Evolutionary conservation across 208 protist genomes (phyloP).

Genomic region (Acanthamoeba triangularis): DNA sequence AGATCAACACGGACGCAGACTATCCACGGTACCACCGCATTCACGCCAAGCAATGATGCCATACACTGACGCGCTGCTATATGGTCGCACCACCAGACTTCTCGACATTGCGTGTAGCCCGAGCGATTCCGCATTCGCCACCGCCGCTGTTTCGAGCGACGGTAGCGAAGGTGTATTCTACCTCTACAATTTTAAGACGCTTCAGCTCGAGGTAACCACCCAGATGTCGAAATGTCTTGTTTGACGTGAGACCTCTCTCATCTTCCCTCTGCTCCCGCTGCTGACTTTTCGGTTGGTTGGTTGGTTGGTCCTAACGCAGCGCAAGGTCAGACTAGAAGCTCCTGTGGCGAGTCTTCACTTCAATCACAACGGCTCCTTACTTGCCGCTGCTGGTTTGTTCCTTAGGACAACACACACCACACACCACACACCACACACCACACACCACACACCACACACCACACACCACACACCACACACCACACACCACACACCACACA

Average conservation of each 20-base stretch:
- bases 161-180: not conserved
- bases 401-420: too few relatives aligned
- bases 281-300: not conserved
- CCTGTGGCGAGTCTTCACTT: not conserved
- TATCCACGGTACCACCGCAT: not conserved
- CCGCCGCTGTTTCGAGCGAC: not conserved
- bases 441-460: too few relatives aligned
- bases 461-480: too few relatives aligned
- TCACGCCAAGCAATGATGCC: not conserved
- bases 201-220: constrained; percentile 38
- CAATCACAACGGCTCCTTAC: constrained; percentile 64
- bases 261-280: not conserved
- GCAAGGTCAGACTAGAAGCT: not conserved
- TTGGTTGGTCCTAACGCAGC: not conserved
- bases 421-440: too few relatives aligned
- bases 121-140: constrained; percentile 25
- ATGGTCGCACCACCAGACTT: too few relatives aligned
- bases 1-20: constrained; percentile 37
- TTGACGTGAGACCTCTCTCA: too few relatives aligned
- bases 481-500: too few relatives aligned
- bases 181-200: constrained; percentile 24
- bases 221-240: too few relatives aligned
- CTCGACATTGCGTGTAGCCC: constrained; percentile 59
- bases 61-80: not conserved
- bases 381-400: constrained; percentile 31